Percentiles rank a stretch among this genome's conserved stretches.
Conservation (phyloP, 192 early-diverging fungal species). For the Coemansia sp. region DNA sequence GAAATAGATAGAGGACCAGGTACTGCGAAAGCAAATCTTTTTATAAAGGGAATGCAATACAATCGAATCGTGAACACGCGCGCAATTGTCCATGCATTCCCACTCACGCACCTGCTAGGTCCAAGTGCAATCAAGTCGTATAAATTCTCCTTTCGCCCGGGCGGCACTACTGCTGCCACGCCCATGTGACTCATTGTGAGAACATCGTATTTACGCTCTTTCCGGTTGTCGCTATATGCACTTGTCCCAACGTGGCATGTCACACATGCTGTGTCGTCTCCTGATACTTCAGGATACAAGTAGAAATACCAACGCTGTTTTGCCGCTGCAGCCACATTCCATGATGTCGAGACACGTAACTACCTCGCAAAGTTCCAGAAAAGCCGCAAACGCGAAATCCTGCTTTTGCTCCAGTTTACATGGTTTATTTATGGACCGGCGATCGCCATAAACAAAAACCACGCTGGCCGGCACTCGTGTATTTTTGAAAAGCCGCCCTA, state of each 20-base stretch:
- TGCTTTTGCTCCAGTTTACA: neutral
- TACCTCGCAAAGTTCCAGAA: neutral
- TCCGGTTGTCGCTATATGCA: neutral
- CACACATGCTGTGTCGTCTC: too few species aligned
- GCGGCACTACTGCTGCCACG: neutral
- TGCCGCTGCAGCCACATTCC: too few species aligned
- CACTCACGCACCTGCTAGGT: neutral
- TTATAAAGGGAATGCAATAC: neutral
- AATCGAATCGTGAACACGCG: neutral
- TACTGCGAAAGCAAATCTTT: neutral
- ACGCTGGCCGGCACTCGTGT: neutral
- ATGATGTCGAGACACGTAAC: too few species aligned
- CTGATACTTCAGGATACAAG: too few species aligned
- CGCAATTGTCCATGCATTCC: neutral
- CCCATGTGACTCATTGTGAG: slow-evolving; percentile 4
- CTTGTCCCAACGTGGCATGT: too few species aligned
- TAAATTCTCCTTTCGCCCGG: neutral
- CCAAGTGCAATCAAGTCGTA: neutral
- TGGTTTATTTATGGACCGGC: neutral
- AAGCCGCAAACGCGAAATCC: neutral
- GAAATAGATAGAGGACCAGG: neutral
- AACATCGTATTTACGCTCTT: neutral
- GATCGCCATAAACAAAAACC: neutral
- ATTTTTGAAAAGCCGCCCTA: slow-evolving; percentile 4
- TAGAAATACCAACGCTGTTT: too few species aligned